Evolutionary conservation across 352 stramenopile genomes (phyloP).

Genomic region (Phytopythium ostracodes): DNA sequence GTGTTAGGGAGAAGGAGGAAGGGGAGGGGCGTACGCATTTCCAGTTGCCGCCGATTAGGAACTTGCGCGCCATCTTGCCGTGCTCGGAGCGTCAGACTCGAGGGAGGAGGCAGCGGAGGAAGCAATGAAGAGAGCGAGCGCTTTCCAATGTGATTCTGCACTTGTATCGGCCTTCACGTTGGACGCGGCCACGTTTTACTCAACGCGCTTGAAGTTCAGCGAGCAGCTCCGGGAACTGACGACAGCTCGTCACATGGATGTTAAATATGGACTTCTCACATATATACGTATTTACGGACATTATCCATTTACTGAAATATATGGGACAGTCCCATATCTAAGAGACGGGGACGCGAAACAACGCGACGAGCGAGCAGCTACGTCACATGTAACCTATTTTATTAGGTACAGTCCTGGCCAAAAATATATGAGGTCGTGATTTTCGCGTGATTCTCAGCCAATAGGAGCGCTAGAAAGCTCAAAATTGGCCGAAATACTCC

Average conservation of each 20-base stretch:
- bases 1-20: too few species aligned
- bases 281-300: neutral
- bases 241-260: neutral
- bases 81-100: neutral
- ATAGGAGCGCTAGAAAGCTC: too few species aligned
- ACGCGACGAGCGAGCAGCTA: too few species aligned
- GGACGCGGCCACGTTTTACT: neutral
- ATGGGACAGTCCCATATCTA: neutral
- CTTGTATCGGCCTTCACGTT: too few species aligned
- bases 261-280: neutral
- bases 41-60: constrained; percentile 94
- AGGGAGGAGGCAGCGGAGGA: neutral
- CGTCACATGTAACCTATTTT: too few species aligned
- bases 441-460: too few species aligned
- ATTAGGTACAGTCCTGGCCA: too few species aligned
- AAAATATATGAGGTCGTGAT: too few species aligned
- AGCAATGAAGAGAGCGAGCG: too few species aligned
- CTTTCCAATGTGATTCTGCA: too few species aligned
- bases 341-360: neutral
- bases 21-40: constrained; percentile 74
- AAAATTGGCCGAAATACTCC: too few species aligned
- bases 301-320: too few species aligned
- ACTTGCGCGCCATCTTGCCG: constrained; percentile 51
- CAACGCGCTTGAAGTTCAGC: neutral
- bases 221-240: neutral